These are phyloP conservation scores for Baffinella frigidus DNA, from an alignment of 208 protist species.

Conservation along the genomic window DNA sequence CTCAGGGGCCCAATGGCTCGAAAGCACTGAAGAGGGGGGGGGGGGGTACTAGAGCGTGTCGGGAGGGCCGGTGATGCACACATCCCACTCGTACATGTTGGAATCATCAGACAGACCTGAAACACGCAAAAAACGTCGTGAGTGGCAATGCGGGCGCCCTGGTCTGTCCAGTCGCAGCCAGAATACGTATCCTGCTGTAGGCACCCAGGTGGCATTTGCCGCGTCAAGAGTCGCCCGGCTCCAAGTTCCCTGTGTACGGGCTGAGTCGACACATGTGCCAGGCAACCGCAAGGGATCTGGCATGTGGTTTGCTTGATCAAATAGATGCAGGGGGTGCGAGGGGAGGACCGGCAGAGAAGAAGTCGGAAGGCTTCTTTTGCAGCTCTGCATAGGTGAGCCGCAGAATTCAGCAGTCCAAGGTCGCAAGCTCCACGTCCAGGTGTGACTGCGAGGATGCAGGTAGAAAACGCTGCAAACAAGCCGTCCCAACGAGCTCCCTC, in stretches of 20 bases:
- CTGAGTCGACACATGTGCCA: too few relatives aligned
- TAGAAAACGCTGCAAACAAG: not conserved
- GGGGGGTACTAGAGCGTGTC: slow-evolving; percentile 78
- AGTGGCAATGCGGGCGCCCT: too few relatives aligned
- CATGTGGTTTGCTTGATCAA: too few relatives aligned
- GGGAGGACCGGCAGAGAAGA: slow-evolving; percentile 43
- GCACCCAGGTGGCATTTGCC: too few relatives aligned
- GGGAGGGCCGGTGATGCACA: slow-evolving; percentile 79
- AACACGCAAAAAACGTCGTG: not conserved
- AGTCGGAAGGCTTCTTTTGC: slow-evolving; percentile 42
- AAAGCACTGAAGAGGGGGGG: not conserved
- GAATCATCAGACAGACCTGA: slow-evolving; percentile 79
- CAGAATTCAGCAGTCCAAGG: not conserved
- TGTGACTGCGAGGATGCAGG: not conserved
- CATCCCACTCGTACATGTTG: slow-evolving; percentile 82
- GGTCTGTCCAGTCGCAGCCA: too few relatives aligned
- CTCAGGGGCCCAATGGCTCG: not conserved
- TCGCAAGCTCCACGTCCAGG: not conserved
- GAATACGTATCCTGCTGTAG: too few relatives aligned
- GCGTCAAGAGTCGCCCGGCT: too few relatives aligned
- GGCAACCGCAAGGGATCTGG: too few relatives aligned
- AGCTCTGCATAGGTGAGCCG: slow-evolving; percentile 19
- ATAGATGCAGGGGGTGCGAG: not conserved
- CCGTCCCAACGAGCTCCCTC: too few relatives aligned
- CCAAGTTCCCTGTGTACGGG: too few relatives aligned